Evolutionary conservation across 306 rosid species (phyloP), one percentile per base, ranked within the genome.

Genomic region (Begonia masoniana): DNA sequence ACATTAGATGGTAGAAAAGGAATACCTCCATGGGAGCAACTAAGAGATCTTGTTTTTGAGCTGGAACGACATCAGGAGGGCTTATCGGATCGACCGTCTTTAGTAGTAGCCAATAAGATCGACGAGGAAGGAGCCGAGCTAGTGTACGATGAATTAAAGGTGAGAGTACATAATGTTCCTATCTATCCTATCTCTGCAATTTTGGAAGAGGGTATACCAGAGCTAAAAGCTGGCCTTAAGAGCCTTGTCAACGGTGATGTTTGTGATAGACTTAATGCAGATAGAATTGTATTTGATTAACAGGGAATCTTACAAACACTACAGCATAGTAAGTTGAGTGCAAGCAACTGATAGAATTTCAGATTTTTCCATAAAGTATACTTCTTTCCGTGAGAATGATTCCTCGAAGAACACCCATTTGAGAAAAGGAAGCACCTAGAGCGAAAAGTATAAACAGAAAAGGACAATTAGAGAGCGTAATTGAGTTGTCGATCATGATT

Each of bases 1-100:
- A 84, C 75, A 59, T 68, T 91, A 52, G 80, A 79, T 58, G 87
- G 88, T 58, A 75, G 70, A 52, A 83, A 85, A 58, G 94, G 97
- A 62, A 70, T 71, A 62, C 89, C 94, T 1, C 97, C 96, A 0
- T 83, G 96, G 99, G 88, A 85, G 57, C 96, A 91, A 47, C 76
- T 81, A 54, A 73, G 65, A 61, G 97, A 83, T 67, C 67, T 91
- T 50, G 74, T 86, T 49, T 69, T 64, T 49, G 96, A 91, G 81
- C 92, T 91, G 2, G 96, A 91, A 64, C 71, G 72, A 76, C 94
- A 91, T 70, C 94, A 76, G 42, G 81, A 71, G 54, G 88, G 96
- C 52, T 77, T 91, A 66, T 86, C 96, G 26, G 72, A 68, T 53
- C 70, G 86, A 0, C 92, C 92, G n/a, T 83, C 86, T 21, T 68